Percentiles rank a stretch among this genome's conserved stretches.
These are phyloP conservation scores for Neopestalotiopsis rosae DNA, from an alignment of 2,329 filamentous ascomycete genomes.

Conservation along the genomic window DNA sequence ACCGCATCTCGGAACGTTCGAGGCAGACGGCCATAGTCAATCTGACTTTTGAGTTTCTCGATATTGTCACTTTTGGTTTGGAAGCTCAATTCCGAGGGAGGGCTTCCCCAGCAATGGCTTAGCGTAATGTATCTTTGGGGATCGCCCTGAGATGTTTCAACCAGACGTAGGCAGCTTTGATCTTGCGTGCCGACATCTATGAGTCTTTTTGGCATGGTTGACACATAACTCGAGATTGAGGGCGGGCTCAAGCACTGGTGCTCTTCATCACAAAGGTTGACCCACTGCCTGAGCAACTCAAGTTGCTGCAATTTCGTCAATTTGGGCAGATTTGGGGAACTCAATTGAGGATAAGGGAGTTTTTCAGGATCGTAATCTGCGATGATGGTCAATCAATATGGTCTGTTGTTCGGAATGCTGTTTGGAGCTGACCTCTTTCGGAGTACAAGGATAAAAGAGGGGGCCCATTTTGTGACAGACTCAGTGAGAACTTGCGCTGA, in stretches of 20 bases:
- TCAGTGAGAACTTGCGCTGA: constrained; percentile 17
- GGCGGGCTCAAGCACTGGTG: neutral
- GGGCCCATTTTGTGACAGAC: constrained; percentile 1
- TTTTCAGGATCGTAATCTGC: constrained; percentile 12
- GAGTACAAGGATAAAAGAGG: constrained; percentile 20
- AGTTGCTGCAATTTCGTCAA: constrained; percentile 17
- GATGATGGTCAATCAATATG: neutral
- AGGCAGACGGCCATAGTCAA: constrained; percentile 17
- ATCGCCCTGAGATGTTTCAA: neutral
- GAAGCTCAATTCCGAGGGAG: neutral
- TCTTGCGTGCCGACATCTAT: constrained; percentile 18
- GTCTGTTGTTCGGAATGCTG: neutral
- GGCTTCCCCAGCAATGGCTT: constrained; percentile 17
- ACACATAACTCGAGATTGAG: neutral
- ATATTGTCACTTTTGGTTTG: neutral
- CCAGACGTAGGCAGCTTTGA: neutral
- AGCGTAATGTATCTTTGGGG: constrained; percentile 1
- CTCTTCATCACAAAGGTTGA: constrained; percentile 18
- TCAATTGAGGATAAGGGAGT: too few species aligned
- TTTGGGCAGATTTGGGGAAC: constrained; percentile 1
- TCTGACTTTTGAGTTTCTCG: neutral
- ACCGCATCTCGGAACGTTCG: constrained; percentile 25
- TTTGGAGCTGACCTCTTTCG: constrained; percentile 8
- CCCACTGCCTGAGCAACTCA: constrained; percentile 19
- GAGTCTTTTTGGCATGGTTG: constrained; percentile 20